A percentile compares a stretch with the other conserved stretches of the same genome.
Evolutionary conservation across 257 asterid genomes (phyloP).

Genomic region (Nemophila menziesii): DNA sequence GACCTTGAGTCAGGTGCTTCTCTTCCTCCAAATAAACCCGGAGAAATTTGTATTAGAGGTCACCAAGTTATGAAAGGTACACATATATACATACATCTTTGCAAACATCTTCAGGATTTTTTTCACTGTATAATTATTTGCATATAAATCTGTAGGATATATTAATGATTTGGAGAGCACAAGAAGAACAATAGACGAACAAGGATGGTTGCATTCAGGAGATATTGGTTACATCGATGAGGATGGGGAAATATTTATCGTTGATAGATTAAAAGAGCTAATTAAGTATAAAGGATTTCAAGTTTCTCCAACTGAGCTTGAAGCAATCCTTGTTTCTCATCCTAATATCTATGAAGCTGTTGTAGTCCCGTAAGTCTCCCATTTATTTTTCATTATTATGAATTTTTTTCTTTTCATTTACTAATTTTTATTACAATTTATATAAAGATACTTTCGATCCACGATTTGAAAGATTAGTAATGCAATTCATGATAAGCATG

Average conservation of each 20-base stretch:
- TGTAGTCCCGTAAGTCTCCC: constrained; percentile 41
- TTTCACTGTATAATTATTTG: not conserved
- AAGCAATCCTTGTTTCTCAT: constrained; percentile 41
- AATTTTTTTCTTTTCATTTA: not conserved
- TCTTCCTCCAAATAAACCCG: constrained; percentile 28
- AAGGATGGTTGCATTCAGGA: constrained; percentile 51
- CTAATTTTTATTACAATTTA: too few species aligned
- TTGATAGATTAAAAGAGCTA: constrained; percentile 48
- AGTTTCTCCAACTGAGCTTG: constrained; percentile 52
- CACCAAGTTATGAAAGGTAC: constrained; percentile 45
- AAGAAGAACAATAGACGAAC: constrained; percentile 22
- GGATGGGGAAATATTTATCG: constrained; percentile 38
- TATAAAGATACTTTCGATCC: not conserved
- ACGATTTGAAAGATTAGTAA: too few species aligned
- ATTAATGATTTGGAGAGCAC: constrained; percentile 44
- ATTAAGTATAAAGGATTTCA: constrained; percentile 53
- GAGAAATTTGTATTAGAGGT: constrained; percentile 38
- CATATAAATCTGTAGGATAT: constrained; percentile 24
- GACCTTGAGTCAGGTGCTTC: constrained; percentile 33
- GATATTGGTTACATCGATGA: constrained; percentile 41
- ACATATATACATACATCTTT: not conserved
- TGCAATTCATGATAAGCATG: too few species aligned
- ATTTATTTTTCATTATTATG: not conserved
- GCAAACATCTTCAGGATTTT: too few species aligned
- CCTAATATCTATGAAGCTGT: constrained; percentile 45